Conservation (phyloP, 192 early-diverging fungal genomes). For the Diversispora epigaea region DNA sequence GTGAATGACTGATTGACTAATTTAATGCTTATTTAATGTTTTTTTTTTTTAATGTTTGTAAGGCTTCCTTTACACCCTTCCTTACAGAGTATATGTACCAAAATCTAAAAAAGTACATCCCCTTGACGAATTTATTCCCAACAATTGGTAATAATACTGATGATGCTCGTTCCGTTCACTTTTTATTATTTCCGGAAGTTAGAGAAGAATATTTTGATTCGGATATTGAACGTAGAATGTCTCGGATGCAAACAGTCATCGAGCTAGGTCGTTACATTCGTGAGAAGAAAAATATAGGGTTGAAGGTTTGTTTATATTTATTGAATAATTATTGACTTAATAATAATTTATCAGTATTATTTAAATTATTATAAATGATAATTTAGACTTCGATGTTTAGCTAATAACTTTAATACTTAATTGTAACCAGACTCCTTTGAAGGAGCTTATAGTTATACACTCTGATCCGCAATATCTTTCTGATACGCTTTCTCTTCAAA, state of each 20-base stretch:
- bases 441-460: constrained; percentile 91
- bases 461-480: constrained; percentile 82
- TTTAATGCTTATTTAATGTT: background rate
- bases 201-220: constrained; percentile 95
- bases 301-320: constrained; percentile 60
- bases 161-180: constrained; percentile 90
- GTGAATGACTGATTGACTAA: constrained; percentile 11
- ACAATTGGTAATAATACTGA: constrained; percentile 28
- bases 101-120: constrained; percentile 77
- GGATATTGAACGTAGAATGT: constrained; percentile 92
- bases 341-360: background rate
- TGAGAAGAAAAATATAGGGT: constrained; percentile 86
- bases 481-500: constrained; percentile 81
- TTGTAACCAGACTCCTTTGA: constrained; percentile 71
- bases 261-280: constrained; percentile 90
- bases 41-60: too few species aligned
- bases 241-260: constrained; percentile 95
- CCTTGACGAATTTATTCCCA: constrained; percentile 43
- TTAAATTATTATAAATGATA: background rate
- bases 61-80: constrained; percentile 96
- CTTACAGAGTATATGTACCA: constrained; percentile 98
- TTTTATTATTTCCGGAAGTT: constrained; percentile 89
- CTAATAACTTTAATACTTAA: too few species aligned
- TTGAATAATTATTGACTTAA: constrained; percentile 3
- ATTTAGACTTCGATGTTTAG: too few species aligned